phyloP scores from a whole-genome alignment of 139 green algal genomes.

The Coelastrella sp. region DNA sequence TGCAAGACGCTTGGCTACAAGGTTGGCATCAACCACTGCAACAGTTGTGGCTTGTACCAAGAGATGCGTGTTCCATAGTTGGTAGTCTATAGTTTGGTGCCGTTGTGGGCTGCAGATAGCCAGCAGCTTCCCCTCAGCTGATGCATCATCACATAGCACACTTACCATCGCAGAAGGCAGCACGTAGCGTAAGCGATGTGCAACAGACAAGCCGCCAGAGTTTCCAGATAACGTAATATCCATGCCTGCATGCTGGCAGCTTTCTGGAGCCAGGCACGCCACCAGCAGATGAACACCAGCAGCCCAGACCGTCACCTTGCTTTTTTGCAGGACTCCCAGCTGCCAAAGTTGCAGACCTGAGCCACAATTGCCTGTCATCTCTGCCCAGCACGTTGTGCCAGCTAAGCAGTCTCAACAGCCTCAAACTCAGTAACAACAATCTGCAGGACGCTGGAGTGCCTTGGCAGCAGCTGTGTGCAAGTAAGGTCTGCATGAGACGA shows the following conservation, averaged over 20 bases:
- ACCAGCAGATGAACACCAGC: no score
- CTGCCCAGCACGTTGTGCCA: conserved; percentile 47
- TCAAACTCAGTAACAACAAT: conserved; percentile 62
- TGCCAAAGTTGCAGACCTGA: conserved; percentile 54
- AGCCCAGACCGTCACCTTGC: not conserved
- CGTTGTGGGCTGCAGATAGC: no score
- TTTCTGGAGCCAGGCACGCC: no score
- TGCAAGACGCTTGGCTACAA: conserved; percentile 46
- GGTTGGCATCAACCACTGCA: not conserved
- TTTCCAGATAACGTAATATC: not conserved
- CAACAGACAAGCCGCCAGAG: not conserved
- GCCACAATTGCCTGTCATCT: conserved; percentile 58
- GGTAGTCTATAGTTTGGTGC: no score
- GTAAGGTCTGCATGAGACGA: not conserved
- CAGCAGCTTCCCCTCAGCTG: no score
- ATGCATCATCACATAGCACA: no score
- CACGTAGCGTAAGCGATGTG: not conserved
- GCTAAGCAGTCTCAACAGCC: conserved; percentile 57
- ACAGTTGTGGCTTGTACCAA: not conserved
- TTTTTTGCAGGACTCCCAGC: not conserved
- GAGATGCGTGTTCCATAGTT: no score
- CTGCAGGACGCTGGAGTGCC: conserved; percentile 52
- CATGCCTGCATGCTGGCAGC: no score
- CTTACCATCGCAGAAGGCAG: no score
- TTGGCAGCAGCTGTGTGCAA: conserved; percentile 52